Evolutionary conservation across 2,329 filamentous ascomycete species (phyloP), one percentile per base, ranked within the genome.

Genomic region (Ophiosphaerella korrae): DNA sequence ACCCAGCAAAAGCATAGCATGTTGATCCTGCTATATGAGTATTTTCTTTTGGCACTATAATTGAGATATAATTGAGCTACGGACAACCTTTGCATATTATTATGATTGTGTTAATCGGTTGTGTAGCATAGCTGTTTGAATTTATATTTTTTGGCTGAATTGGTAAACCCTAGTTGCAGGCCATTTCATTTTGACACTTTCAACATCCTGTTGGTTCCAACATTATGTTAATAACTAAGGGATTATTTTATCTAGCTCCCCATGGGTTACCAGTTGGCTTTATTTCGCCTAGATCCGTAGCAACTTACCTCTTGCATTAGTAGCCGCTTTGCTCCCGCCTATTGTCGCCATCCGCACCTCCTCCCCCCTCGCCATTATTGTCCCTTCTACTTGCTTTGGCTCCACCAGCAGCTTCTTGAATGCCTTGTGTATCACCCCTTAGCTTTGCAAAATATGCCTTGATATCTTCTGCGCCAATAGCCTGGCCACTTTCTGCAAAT

Each of bases 401-500:
- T 3, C 58, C 64, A 5, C 62, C 70, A 47, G 63, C 67, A 23
- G 71, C 72, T 5, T 69, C 70, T 57, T 66, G 60, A 24, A 91
- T 90, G 0, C 80, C 89, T 62, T 88, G 78, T 38, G 91, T 89
- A 73, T 97, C 94, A 51, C 94, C 94, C 57, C 94, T 84, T 62
- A 99, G 76, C 77, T 94, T 93, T 44, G 93, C 93, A 81, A 99
- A 99, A 72, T 97, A 96, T 2, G 85, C 85, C 74, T 97, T 99
- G 75, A 99, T 94, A 74, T 97, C 92, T 69, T 99, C 94, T 1
- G 93, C 93, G 1, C 91, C 88, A 18, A 99, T 92, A 0, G 90
- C 87, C 73, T 89, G 80, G 1, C 93, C 93, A 56, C 88, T 95
- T 70, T 97, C 91, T 0, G 94, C 94, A 71, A 96, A 99, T 37